Evolutionary conservation across 495 filamentous ascomycete genomes (phyloP), one percentile per base, ranked within the genome.

Genomic region (Aspergillus coremiiformis): DNA sequence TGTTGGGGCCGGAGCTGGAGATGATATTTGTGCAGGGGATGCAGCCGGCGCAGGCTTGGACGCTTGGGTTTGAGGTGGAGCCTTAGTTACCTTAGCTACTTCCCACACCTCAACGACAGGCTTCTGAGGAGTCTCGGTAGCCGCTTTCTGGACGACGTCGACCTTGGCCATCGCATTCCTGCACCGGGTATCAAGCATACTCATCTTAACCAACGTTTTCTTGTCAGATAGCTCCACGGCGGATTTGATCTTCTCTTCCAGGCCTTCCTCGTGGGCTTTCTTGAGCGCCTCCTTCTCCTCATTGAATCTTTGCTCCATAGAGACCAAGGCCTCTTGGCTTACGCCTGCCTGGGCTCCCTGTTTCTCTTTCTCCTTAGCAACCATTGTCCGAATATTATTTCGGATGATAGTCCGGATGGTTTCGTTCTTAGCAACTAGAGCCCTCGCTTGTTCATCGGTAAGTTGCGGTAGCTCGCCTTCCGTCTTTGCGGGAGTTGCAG

Each of bases 91-190:
- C 68, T 91, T 88, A 0, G 84, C 89, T 26, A 85, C 68, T 33
- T 84, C 82, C 88, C 89, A 96, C 0, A 95, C 90, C 63, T 95
- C 89, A 10, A 68, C 75, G 6, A 96, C 89, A 12, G 88, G 81
- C 51, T 78, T 80, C 62, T 90, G 73, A 1, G 91, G 91, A 0
- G 89, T 94, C n/a, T 95, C 86, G 21, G 75, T 76, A 0, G 86
- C 90, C 14, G 89, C 90, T 44, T 80, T 85, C 52, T 88, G 77
- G 10, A 96, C 86, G 12, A 89, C 78, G 9, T 85, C 80, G 20
- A 94, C 56, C 71, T 92, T 95, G 12, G 82, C 86, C 49, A 76
- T 73, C 0, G 83, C 75, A 19, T 67, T 72, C 61, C 78, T 84
- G 53, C 67, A 67, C 60, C 84, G 83, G 48, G 83, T 84, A 54